phyloP scores from a whole-genome alignment of 202 grass and related monocot species.

The Carex arenaria region DNA sequence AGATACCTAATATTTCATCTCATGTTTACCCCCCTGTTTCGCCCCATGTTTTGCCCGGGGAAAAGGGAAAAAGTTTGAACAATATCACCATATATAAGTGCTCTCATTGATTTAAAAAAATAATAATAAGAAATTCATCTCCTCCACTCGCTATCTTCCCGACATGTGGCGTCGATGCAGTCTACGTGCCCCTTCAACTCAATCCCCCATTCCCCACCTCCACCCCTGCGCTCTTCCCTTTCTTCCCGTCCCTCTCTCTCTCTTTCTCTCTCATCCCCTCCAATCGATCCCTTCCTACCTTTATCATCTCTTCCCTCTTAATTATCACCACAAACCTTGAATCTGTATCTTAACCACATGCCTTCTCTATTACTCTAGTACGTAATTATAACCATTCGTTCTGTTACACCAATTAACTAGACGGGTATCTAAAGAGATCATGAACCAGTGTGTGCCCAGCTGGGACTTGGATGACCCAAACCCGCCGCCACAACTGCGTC shows the following conservation, averaged over 20 bases:
- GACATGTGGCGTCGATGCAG: slow-evolving; percentile 18
- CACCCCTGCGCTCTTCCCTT: neutral
- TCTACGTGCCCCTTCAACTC: slow-evolving; percentile 25
- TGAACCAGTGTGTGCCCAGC: slow-evolving; percentile 84
- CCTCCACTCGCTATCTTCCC: slow-evolving; percentile 8
- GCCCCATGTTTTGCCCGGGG: neutral
- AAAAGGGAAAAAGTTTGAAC: too few species aligned
- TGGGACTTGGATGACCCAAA: slow-evolving; percentile 70
- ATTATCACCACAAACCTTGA: too few species aligned
- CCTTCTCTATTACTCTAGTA: too few species aligned
- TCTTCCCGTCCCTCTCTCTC: neutral
- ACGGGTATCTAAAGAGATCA: neutral
- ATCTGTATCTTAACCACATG: too few species aligned
- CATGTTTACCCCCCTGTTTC: neutral
- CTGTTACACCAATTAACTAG: neutral
- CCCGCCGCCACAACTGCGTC: neutral
- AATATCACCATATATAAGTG: neutral
- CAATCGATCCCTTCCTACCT: neutral
- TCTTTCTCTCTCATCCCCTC: neutral
- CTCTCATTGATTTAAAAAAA: neutral
- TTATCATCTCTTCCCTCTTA: neutral
- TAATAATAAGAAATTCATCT: neutral
- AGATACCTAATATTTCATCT: neutral
- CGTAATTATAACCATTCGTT: neutral
- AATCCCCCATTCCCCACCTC: neutral